These are phyloP conservation scores for Mortierella sp. DNA, from an alignment of 371 early-diverging fungal species.

Conservation along the genomic window DNA sequence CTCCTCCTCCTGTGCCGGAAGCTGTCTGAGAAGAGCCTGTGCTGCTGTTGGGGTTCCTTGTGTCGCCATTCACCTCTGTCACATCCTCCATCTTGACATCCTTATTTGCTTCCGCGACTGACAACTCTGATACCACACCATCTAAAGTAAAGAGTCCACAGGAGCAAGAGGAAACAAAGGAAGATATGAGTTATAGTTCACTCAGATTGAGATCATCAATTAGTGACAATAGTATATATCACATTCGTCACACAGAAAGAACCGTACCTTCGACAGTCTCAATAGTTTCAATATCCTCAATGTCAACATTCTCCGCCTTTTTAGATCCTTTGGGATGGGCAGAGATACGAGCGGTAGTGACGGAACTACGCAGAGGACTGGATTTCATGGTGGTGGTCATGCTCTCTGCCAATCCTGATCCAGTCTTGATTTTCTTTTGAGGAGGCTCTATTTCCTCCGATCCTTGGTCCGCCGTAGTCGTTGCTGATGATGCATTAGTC, in stretches of 20 bases:
- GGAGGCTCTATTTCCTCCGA: constrained; percentile 17
- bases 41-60: not conserved
- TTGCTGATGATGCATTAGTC: constrained; percentile 2
- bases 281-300: constrained; percentile 24
- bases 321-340: constrained; percentile 9
- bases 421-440: constrained; percentile 27
- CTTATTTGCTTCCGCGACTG: constrained; percentile 11
- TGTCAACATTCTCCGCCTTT: constrained; percentile 27
- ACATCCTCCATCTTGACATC: constrained; percentile 15
- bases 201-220: constrained; percentile 1
- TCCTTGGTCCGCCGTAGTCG: not conserved
- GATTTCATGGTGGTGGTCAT: constrained; percentile 15
- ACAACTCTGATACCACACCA: constrained; percentile 16
- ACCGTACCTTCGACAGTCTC: constrained; percentile 24
- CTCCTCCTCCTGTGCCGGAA: not conserved
- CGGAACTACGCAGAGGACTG: constrained; percentile 36
- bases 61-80: not conserved
- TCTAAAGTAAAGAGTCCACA: constrained; percentile 11
- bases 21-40: not conserved
- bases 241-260: not conserved
- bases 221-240: not conserved
- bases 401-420: constrained; percentile 11
- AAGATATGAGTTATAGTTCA: not conserved
- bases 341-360: constrained; percentile 13
- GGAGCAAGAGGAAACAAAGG: not conserved